Conservation (phyloP, 2,329 filamentous ascomycete species). For the Neofusicoccum laricinum region DNA sequence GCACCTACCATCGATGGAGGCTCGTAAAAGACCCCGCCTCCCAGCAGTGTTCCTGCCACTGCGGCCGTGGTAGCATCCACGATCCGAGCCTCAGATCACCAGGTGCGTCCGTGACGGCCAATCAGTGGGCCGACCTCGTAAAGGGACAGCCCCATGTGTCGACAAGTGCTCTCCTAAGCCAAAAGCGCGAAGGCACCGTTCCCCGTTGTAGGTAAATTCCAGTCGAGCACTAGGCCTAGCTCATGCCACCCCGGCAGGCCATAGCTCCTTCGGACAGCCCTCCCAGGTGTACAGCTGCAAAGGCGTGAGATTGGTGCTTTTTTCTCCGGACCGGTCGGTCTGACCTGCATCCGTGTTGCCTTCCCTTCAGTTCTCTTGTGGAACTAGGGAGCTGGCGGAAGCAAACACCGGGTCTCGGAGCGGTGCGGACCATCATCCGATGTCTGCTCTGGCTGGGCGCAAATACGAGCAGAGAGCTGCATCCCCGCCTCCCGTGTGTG, state of each 20-base stretch:
- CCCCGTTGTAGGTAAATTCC: neutral
- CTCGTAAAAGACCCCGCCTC: constrained; percentile 4
- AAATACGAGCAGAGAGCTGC: constrained; percentile 4
- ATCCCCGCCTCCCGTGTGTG: constrained; percentile 2
- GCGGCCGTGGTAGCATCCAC: neutral
- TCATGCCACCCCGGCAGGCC: neutral
- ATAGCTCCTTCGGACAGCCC: neutral
- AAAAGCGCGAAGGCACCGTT: neutral
- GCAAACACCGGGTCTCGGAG: neutral
- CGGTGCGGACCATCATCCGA: constrained; percentile 9
- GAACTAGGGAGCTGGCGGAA: neutral
- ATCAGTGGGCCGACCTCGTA: constrained; percentile 7
- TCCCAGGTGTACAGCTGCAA: neutral
- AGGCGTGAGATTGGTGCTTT: neutral
- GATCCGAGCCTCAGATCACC: constrained; percentile 14
- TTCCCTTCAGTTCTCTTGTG: neutral
- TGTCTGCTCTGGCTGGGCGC: neutral
- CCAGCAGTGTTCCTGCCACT: neutral
- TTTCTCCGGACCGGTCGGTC: neutral
- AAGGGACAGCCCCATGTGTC: neutral
- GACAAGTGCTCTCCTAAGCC: neutral
- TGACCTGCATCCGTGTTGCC: neutral
- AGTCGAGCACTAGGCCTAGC: neutral
- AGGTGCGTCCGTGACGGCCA: neutral
- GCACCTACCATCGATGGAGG: neutral